These are phyloP conservation scores for Pestalotiopsis sp. DNA, from an alignment of 2,329 filamentous ascomycete genomes.

Conservation along the genomic window DNA sequence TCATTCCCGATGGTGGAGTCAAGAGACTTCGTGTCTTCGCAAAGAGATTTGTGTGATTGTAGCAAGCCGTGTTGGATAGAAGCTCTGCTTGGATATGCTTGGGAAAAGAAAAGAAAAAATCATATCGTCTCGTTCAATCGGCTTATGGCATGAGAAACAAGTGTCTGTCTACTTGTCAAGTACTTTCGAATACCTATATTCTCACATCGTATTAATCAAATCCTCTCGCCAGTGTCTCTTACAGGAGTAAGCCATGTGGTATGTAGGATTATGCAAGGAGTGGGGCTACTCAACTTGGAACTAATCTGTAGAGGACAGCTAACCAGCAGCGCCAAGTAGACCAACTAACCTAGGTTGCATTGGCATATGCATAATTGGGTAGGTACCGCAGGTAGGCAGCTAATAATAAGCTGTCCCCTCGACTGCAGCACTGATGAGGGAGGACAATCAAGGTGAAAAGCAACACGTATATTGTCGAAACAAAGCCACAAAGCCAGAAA, in stretches of 20 bases:
- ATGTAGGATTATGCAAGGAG: conserved; percentile 34
- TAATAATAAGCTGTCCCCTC: not conserved
- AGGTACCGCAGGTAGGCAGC: not conserved
- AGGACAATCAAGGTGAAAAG: not conserved
- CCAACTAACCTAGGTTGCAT: no score
- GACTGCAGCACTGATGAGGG: not conserved
- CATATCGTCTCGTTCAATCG: no score
- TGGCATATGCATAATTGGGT: no score
- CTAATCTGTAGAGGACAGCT: not conserved
- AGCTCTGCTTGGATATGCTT: not conserved
- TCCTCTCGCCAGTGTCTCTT: not conserved
- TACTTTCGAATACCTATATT: no score
- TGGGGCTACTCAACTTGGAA: not conserved
- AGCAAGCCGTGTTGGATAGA: not conserved
- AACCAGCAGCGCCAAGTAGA: not conserved
- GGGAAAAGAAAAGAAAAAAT: not conserved
- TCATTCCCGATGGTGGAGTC: conserved; percentile 91
- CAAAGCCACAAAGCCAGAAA: not conserved
- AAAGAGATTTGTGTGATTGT: conserved; percentile 47
- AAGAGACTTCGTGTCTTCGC: conserved; percentile 83
- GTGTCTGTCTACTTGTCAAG: not conserved
- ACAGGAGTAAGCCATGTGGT: conserved; percentile 11
- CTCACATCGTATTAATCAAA: not conserved
- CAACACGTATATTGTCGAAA: not conserved
- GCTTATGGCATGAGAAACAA: not conserved